Evolutionary conservation across 106 monocot genomes (phyloP), one percentile per base, ranked within the genome.

Genomic region (Dioscorea zingiberensis): DNA sequence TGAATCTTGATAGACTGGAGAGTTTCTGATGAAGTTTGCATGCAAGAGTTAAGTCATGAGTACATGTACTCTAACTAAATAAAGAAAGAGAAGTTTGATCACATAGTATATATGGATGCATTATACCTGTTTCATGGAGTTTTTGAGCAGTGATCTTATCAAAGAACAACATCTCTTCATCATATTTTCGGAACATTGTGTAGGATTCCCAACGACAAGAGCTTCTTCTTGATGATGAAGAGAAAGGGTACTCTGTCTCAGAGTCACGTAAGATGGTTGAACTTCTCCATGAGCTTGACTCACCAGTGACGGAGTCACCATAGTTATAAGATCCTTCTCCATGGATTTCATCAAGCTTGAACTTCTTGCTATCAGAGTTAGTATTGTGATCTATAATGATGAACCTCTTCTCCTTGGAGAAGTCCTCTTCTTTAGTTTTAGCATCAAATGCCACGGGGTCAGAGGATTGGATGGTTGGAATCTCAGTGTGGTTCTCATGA

Each of bases 81-180:
- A 38, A n/a, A n/a, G 38, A 38, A 38, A 38, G 38, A 38, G 6
- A 38, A 38, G 38, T 38, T 38, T 38, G 38, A 38, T 6, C n/a
- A n/a, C n/a, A 8, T 38, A 38, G 38, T 38, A 8, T 1, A 10
- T 10, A 38, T 38, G 30, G 4, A 30, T 30, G 38, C 38, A 38
- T 38, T 6, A n/a, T n/a, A 91, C 94, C 95, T 83, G 91, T 88
- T 78, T 97, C 88, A 3, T 71, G 81, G 69, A 97, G 92, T 55
- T 86, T 97, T 60, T 92, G 83, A 0, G 79, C 77, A 53, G 83
- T 86, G 69, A 97, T 74, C 27, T 83, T 64, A 54, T 91, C 84
- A 46, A 92, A 82, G 68, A 86, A 89, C 57, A 78, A 61, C 88
- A 97, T 97, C 49, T 92, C 97, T 55, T 97, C 97, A 32, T 97